Base-by-base conservation (phyloP, 2,329 filamentous ascomycete species). In the Xylariaceae sp. region DNA sequence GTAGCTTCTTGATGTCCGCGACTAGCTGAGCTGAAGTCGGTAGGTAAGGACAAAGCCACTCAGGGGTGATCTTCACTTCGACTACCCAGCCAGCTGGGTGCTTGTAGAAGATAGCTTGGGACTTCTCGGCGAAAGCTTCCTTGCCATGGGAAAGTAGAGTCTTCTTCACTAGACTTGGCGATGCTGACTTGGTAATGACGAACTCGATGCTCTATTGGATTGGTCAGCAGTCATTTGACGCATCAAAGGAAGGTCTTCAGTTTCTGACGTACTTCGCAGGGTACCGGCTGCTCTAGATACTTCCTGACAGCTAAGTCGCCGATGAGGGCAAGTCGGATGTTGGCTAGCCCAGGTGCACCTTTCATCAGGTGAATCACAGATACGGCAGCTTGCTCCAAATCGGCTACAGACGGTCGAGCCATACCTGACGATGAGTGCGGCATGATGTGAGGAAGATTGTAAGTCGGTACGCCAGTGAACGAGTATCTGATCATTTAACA, bases 1-100 rank as follows among this genome's bases (percentile, higher is more conserved):
- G 62, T 34, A 61, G 26, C 24, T 39, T 31, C 28, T 45, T 21
- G 36, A 62, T 51, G 29, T 58, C 47, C n/a, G 29, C 43, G 11
- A 62, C 31, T 2, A 21, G 17, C 40, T 56, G 53, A 23, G 53
- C 59, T 14, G 61, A 56, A 43, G 17, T 29, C 17, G 62, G 60
- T 8, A 62, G 45, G 33, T 58, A 64, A 43, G 62, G 60, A n/a
- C 57, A 60, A 16, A 64, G 56, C 60, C 62, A 64, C 34, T 61
- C 62, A 5, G 62, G 62, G 19, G 62, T 64, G 47, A 64, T 51
- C 54, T 61, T 60, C 3, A 64, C 28, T 28, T 62, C 62, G 34
- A 62, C 47, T 16, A 17, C 43, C 60, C 60, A 64, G 16, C 62
- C 62, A 17, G 53, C 23, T n/a, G 56, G 45, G 48, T 62, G 60